Conservation (phyloP, 306 rosid genomes). For the Corylus americana region DNA sequence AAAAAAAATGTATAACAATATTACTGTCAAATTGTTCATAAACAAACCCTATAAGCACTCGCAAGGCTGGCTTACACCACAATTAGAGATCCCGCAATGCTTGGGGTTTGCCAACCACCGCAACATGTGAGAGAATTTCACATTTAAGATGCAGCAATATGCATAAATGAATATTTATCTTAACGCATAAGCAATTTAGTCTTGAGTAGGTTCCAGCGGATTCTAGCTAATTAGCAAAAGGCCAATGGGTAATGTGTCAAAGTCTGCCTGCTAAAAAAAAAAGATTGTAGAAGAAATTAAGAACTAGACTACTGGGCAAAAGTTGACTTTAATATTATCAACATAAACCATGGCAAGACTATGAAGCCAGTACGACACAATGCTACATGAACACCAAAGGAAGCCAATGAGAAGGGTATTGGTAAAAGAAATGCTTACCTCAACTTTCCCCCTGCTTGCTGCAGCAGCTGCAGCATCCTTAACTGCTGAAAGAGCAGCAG, state of each 20-base stretch:
- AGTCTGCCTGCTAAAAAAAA: background rate
- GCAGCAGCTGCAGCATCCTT: slow-evolving; percentile 47
- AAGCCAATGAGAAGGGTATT: background rate
- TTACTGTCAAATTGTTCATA: slow-evolving; percentile 14
- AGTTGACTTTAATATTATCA: background rate
- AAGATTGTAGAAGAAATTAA: background rate
- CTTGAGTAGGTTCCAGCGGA: background rate
- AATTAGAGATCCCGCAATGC: no score
- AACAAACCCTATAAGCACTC: background rate
- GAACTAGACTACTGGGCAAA: background rate
- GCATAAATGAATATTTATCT: background rate
- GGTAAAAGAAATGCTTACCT: slow-evolving; percentile 42
- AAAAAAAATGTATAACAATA: slow-evolving; percentile 21
- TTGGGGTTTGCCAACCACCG: slow-evolving; percentile 2
- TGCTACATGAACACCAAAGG: background rate
- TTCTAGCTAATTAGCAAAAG: background rate
- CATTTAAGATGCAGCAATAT: background rate
- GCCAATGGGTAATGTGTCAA: background rate
- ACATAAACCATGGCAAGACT: background rate
- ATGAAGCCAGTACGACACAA: background rate
- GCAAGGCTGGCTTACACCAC: no score
- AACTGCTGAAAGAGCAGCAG: slow-evolving; percentile 44
- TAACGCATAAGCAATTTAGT: background rate
- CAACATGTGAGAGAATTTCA: slow-evolving; percentile 6
- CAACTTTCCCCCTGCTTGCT: slow-evolving; percentile 74